phyloP scores from a whole-genome alignment of 1,284 basidiomycete genomes.

The Puccinia sorghi region DNA sequence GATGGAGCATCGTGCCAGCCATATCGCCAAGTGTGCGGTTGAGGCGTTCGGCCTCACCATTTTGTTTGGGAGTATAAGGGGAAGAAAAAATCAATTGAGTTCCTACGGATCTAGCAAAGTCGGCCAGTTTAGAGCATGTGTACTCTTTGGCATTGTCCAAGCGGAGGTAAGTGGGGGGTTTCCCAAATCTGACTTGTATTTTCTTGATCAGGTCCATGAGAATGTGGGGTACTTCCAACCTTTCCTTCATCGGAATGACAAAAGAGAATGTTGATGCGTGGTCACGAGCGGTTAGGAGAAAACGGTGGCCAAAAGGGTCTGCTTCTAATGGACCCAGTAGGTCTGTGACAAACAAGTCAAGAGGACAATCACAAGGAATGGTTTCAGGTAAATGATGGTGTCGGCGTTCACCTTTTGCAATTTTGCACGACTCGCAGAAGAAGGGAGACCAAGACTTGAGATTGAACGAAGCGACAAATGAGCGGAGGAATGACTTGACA shows the following conservation, averaged over 20 bases:
- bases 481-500: background rate
- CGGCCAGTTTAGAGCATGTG: background rate
- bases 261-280: too few relatives aligned
- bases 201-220: background rate
- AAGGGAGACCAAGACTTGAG: background rate
- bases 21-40: conserved; percentile 22
- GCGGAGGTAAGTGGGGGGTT: background rate
- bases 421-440: background rate
- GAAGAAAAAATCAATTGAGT: background rate
- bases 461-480: background rate
- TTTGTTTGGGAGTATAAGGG: conserved; percentile 16
- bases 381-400: too few relatives aligned
- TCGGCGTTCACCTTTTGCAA: background rate
- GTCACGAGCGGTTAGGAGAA: background rate
- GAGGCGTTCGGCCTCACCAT: conserved; percentile 24
- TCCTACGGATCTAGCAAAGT: background rate
- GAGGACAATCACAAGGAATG: background rate
- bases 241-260: background rate
- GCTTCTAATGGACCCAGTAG: background rate
- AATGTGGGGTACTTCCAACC: background rate
- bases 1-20: background rate
- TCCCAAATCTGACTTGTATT: background rate
- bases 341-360: conserved; percentile 4
- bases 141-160: conserved; percentile 24
- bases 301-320: background rate